A percentile compares a stretch with the other conserved stretches of the same genome.
These are phyloP conservation scores for Hypoxylon intermedium DNA, from an alignment of 495 filamentous ascomycete species.

Conservation along the genomic window DNA sequence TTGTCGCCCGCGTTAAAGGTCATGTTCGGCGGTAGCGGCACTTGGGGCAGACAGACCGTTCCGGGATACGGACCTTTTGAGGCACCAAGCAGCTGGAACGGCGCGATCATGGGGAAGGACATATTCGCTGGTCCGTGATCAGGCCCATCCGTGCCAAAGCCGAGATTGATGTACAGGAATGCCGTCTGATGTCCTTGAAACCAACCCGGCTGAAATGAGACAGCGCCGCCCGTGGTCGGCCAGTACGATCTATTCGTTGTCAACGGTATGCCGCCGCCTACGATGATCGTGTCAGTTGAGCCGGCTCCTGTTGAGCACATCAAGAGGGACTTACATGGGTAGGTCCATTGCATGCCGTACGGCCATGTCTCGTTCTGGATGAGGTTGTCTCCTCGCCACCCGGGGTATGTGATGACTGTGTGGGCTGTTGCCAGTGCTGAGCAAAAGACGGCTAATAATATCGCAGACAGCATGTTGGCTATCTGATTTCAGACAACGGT, in stretches of 20 bases:
- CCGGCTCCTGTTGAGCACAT: too few species aligned
- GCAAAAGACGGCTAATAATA: constrained; percentile 57
- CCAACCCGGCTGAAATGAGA: constrained; percentile 91
- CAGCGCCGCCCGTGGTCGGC: constrained; percentile 84
- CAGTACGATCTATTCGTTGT: constrained; percentile 88
- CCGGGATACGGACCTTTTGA: constrained; percentile 81
- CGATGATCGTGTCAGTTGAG: constrained; percentile 3
- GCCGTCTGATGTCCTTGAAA: constrained; percentile 88
- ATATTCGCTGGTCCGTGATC: constrained; percentile 76
- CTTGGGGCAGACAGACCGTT: constrained; percentile 86
- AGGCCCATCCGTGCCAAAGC: constrained; percentile 73
- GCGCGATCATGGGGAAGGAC: constrained; percentile 80
- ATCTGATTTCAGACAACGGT: not conserved
- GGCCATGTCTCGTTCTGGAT: constrained; percentile 79
- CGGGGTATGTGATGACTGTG: constrained; percentile 89
- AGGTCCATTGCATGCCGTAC: constrained; percentile 97
- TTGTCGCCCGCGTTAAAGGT: constrained; percentile 80
- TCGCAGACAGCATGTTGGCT: constrained; percentile 54
- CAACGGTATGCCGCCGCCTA: constrained; percentile 84
- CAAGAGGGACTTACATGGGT: constrained; percentile 98
- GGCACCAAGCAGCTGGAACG: constrained; percentile 88
- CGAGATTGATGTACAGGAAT: constrained; percentile 92
- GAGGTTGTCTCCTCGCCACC: constrained; percentile 93
- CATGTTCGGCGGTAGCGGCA: constrained; percentile 79
- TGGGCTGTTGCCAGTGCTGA: constrained; percentile 72